Base-by-base conservation (phyloP, 805 yeast species). In the Wickerhamomyces hampshirensis region DNA sequence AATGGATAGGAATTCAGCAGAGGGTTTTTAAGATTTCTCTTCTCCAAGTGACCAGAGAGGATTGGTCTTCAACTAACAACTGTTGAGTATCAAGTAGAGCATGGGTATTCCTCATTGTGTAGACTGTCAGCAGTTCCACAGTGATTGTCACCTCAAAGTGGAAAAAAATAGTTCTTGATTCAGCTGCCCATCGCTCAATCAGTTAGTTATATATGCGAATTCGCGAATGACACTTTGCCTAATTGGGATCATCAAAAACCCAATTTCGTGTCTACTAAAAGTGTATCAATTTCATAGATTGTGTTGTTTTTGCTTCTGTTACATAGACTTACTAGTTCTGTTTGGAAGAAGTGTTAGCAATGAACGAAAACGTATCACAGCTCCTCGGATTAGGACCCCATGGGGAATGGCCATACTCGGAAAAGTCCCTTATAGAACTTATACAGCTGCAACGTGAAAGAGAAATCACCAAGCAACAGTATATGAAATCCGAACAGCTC, bases 391-490 rank as follows among this genome's bases (percentile, higher is more conserved):
- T 53, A 17, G 50, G 52, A 0, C 40, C 46, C 17, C 39, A 43
- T n/a, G 43, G 41, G 6, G 51, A 50, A 17, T 50, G 55, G 51
- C 54, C 55, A 6, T 40, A 44, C 33, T 39, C 51, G 0, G 58
- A 54, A 29, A 34, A 41, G 29, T 39, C 55, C 1, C 38, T 54
- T 2, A 24, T 51, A 5, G 54, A 52, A 24, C 32, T 54, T 7
- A 49, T 54, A 6, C 39, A 43, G 6, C 37, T 52, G 1, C 57
- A 54, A 30, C 33, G 41, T 3, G 88, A 86, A 54, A 91, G 83
- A 52, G 96, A 89, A 55, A 68, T 72, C 30, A 82, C 96, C 2
- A 82, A 81, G 46, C 96, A 88, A 56, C 93, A 83, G 46, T 80
- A 68, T 47, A 81, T 83, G 55, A 72, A 70, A 36, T 62, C 80